Base-by-base conservation (phyloP, 306 rosid species). In the Sesbania bispinosa region DNA sequence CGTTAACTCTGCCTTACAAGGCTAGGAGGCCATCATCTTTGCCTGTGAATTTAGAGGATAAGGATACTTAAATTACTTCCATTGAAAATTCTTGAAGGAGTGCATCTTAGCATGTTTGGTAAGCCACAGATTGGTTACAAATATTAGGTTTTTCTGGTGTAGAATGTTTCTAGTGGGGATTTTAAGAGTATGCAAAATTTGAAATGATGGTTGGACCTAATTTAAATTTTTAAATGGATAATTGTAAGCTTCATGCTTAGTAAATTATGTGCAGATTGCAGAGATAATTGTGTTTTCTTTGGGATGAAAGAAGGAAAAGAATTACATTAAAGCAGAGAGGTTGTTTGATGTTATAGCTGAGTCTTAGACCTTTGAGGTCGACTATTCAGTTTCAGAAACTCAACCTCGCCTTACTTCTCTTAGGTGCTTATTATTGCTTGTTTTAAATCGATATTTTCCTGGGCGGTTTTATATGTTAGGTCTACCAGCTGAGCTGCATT, bases 51-150 rank as follows among this genome's bases (percentile, higher is more conserved):
- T n/a, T n/a, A n/a, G n/a, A n/a, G n/a, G n/a, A n/a, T n/a, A n/a
- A n/a, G n/a, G n/a, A n/a, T n/a, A n/a, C n/a, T n/a, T n/a, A n/a
- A n/a, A n/a, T n/a, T n/a, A n/a, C n/a, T n/a, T n/a, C n/a, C n/a
- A n/a, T n/a, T n/a, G n/a, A n/a, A n/a, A n/a, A n/a, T n/a, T n/a
- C n/a, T n/a, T n/a, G n/a, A n/a, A n/a, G n/a, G n/a, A n/a, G n/a
- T n/a, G n/a, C n/a, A n/a, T n/a, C n/a, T 50, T 39, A 59, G 33
- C 51, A 48, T 58, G 79, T 39, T 59, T 67, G 16, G 21, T 29
- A 14, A 59, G 29, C 36, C 29, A 51, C 42, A n/a, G 51, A 29
- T 18, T 35, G 21, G 55, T 59, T 30, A 26, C 8, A 10, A 6
- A 13, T 46, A n/a, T 64, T 58, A 53, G 39, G 38, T 7, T 67